Evolutionary conservation across 306 rosid species (phyloP), one percentile per base, ranked within the genome.

Genomic region (Prosopis cineraria): DNA sequence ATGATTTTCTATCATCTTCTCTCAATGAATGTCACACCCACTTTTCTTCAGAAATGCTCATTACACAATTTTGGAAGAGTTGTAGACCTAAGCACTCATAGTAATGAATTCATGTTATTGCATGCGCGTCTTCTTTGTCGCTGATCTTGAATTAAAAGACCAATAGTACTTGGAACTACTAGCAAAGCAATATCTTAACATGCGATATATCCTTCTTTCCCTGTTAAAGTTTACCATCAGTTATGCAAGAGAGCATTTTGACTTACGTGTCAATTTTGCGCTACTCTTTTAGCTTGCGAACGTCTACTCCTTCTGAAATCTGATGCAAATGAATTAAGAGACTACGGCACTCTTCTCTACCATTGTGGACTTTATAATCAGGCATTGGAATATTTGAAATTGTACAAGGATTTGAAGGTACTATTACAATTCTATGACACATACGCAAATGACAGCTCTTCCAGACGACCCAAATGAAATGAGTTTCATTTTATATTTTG

Each of bases 291-390:
- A 92, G 98, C 97, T 37, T 94, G 97, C 50, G 98, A 94, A 81
- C 97, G 97, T 63, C 96, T 90, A 73, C 88, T 94, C 77, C 89
- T 90, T 86, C 70, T 94, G 50, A 79, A 90, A 67, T 82, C 85
- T 64, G 89, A 90, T 69, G 63, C 82, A 13, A 94, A 88, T 72
- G 98, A 94, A 73, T 78, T 94, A 47, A 85, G 97, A 81, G 98
- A 94, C 78, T 94, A 92, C 79, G 89, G 97, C 87, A 84, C 89
- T 82, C 98, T 94, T 76, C 97, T 94, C 72, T 92, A 94, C 79
- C 98, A 90, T 37, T 94, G 97, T 81, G 97, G 97, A 53, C 87
- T 90, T 50, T 90, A 83, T 68, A 83, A 89, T 80, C 87, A 84
- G 80, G 89, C 98, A 7, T 81, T 83, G 53, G 84, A 90, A 47